A percentile compares a stretch with the other conserved stretches of the same genome.
Evolutionary conservation across 257 asterid genomes (phyloP).

Genomic region (Nicotiana benthamiana): DNA sequence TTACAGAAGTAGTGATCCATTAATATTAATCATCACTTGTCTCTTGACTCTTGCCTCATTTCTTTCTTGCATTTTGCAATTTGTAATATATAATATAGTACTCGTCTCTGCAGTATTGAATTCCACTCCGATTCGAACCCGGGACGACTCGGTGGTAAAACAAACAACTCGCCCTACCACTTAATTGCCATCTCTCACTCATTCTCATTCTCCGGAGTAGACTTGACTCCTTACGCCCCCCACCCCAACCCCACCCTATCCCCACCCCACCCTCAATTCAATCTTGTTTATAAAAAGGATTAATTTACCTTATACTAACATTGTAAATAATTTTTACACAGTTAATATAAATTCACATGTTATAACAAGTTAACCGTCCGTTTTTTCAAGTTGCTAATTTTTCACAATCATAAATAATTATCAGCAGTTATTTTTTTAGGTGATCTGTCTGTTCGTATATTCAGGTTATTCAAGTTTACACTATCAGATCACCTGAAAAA

Average conservation of each 20-base stretch:
- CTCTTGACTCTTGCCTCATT: too few species aligned
- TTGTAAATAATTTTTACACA: neutral
- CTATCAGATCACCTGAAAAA: neutral
- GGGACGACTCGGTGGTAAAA: constrained; percentile 55
- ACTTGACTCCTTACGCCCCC: neutral
- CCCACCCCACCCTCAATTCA: too few species aligned
- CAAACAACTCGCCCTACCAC: constrained; percentile 31
- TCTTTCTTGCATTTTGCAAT: neutral
- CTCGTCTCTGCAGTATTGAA: neutral
- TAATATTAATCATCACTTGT: too few species aligned
- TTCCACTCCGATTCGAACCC: constrained; percentile 24
- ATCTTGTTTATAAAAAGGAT: neutral
- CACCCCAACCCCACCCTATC: too few species aligned
- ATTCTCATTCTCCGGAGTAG: constrained; percentile 6
- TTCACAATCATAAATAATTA: neutral
- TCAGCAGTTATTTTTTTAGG: neutral
- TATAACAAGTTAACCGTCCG: neutral
- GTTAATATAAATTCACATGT: neutral
- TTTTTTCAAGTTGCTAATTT: neutral
- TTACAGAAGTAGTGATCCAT: neutral
- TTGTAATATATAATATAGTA: neutral
- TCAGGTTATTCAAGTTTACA: too few species aligned
- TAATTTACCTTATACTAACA: neutral
- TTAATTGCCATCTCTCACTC: constrained; percentile 62
- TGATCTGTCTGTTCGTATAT: too few species aligned